These are phyloP conservation scores for Komagataella pastoris DNA, from an alignment of 805 yeast genomes.

Conservation along the genomic window DNA sequence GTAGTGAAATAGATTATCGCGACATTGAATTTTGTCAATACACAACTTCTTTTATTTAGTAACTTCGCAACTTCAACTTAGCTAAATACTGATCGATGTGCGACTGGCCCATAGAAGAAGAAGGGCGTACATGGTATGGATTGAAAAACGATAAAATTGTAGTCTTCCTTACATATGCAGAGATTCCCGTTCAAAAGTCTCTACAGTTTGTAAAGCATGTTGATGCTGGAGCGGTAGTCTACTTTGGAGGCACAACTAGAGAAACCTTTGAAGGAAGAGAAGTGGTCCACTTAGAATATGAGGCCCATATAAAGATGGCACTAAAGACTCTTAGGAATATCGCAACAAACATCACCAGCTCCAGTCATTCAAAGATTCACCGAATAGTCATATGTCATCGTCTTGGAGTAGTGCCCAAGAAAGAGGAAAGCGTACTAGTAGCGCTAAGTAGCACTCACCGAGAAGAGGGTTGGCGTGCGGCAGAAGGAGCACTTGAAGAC, in stretches of 20 bases:
- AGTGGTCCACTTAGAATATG: constrained; percentile 29
- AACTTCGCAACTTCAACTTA: no score
- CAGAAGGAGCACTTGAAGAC: constrained; percentile 27
- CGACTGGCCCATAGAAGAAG: background rate
- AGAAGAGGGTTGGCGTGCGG: constrained; percentile 32
- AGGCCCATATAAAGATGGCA: constrained; percentile 30
- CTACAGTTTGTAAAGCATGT: constrained; percentile 24
- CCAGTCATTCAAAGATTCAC: constrained; percentile 12
- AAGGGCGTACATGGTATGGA: background rate
- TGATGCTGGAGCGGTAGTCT: constrained; percentile 33
- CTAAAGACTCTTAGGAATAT: constrained; percentile 20
- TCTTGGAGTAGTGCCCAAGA: constrained; percentile 32
- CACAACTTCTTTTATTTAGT: background rate
- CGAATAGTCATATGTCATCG: constrained; percentile 29
- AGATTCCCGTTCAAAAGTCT: background rate
- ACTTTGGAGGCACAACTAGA: constrained; percentile 38
- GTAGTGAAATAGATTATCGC: background rate
- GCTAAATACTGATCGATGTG: background rate
- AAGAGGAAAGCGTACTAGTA: constrained; percentile 30
- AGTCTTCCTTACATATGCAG: background rate
- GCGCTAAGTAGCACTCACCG: constrained; percentile 32
- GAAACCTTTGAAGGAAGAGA: constrained; percentile 25
- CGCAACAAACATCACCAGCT: constrained; percentile 17
- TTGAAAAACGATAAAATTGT: background rate
- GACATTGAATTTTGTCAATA: background rate